These are phyloP conservation scores for Geotrichum bryndzae DNA, from an alignment of 1,139 yeast species.

Conservation along the genomic window DNA sequence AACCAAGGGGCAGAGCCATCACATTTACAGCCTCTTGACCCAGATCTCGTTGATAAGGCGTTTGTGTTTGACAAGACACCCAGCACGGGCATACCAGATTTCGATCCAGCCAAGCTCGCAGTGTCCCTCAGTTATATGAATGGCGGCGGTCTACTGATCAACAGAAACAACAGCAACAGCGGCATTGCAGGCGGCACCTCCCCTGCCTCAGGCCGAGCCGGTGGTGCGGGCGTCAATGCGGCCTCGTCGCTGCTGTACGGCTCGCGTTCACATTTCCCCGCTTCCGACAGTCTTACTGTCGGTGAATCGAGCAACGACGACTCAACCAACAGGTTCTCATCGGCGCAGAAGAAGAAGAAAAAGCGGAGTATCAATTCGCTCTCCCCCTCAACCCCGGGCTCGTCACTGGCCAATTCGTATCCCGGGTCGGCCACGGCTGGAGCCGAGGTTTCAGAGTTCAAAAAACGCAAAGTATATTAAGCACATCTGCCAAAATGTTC, in stretches of 20 bases:
- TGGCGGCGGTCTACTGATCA: not conserved
- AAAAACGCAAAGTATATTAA: not conserved
- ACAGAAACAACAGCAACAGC: conserved; percentile 3
- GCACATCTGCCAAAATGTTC: not conserved
- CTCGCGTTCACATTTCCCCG: conserved; percentile 13
- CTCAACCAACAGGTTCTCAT: conserved; percentile 13
- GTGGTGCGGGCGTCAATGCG: conserved; percentile 1
- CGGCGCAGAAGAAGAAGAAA: conserved; percentile 20
- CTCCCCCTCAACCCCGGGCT: conserved; percentile 12
- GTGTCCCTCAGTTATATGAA: conserved; percentile 35
- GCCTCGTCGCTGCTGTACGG: conserved; percentile 15
- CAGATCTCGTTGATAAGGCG: conserved; percentile 45
- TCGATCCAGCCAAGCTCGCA: conserved; percentile 59
- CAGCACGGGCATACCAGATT: conserved; percentile 71
- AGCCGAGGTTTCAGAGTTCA: not conserved
- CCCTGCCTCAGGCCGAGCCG: conserved; percentile 9
- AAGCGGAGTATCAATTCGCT: conserved; percentile 15
- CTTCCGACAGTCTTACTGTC: conserved; percentile 15
- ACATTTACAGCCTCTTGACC: conserved; percentile 31
- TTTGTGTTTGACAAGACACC: conserved; percentile 64
- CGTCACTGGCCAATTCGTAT: not conserved
- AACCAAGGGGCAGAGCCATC: not conserved
- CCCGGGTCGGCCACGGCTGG: not conserved
- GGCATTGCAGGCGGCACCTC: conserved; percentile 5
- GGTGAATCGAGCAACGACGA: conserved; percentile 27